A percentile compares a stretch with the other conserved stretches of the same genome.
phyloP scores from a whole-genome alignment of 2,329 filamentous ascomycete genomes.

The Pseudovirgaria hyperparasitica region DNA sequence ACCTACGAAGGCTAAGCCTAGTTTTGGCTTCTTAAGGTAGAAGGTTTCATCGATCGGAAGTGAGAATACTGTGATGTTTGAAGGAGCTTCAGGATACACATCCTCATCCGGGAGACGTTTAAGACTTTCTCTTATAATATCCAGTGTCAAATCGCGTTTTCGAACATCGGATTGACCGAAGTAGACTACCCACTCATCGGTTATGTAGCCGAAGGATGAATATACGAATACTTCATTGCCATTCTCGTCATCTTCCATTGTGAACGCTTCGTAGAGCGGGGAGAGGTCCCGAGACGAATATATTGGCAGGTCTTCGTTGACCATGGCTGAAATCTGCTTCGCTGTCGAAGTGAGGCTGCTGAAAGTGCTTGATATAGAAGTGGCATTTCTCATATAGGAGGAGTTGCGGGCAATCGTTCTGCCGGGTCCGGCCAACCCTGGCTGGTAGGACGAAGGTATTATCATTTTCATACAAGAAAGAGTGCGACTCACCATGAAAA shows the following conservation, averaged over 20 bases:
- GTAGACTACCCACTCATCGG: slow-evolving; percentile 2
- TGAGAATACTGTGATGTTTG: slow-evolving; percentile 1
- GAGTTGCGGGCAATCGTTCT: too few relatives aligned
- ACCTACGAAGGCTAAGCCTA: slow-evolving; percentile 4
- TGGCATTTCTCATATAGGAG: too few relatives aligned
- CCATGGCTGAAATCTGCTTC: too few relatives aligned
- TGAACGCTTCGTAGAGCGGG: slow-evolving; percentile 7
- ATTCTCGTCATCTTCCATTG: slow-evolving; percentile 6
- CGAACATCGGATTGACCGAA: slow-evolving; percentile 1
- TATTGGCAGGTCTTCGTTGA: too few relatives aligned
- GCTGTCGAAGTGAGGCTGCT: too few relatives aligned
- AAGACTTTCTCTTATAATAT: slow-evolving; percentile 5
- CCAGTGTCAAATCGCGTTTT: background rate
- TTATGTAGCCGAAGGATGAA: slow-evolving; percentile 2
- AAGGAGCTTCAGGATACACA: slow-evolving; percentile 1
- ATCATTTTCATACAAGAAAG: too few relatives aligned
- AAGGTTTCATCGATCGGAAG: slow-evolving; percentile 1
- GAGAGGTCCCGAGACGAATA: slow-evolving; percentile 8
- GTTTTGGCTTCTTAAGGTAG: slow-evolving; percentile 4
- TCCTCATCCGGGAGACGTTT: slow-evolving; percentile 6
- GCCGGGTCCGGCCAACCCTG: too few relatives aligned
- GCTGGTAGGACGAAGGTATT: too few relatives aligned
- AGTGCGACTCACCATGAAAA: too few relatives aligned
- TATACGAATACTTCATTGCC: slow-evolving; percentile 2
- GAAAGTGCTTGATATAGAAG: too few relatives aligned